Base-by-base conservation (phyloP, 2,329 filamentous ascomycete species). In the Phialophora verrucosa region DNA sequence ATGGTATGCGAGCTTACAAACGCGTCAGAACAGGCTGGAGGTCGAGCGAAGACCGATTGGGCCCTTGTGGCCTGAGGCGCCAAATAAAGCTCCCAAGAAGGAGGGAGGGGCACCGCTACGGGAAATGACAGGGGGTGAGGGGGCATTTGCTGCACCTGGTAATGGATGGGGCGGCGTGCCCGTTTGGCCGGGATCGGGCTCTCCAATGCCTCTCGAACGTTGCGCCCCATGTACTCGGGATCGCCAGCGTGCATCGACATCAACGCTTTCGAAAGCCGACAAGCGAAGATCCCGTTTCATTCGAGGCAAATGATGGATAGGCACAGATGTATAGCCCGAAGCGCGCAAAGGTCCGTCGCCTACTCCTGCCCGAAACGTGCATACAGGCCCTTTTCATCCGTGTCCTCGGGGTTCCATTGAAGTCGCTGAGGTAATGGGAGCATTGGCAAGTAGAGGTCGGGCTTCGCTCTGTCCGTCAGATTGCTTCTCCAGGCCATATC, bases 31-130 rank as follows among this genome's bases (percentile, higher is more conserved):
- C 20, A 25, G 31, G 49, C 38, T 27, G n/a, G 29, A 27, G 59
- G 59, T 61, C 59, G 31, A 38, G 23, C 27, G 49, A 38, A 44
- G 59, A 35, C 32, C 53, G 59, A 61, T 61, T 61, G 59, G 57
- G 12, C 31, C 12, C 12, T 23, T 53, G 7, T 51, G 17, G 31
- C 47, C 20, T 53, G 47, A 51, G 31, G 23, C 47, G 59, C 59
- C 59, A 53, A 61, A 61, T 61, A 51, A 53, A 61, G 59, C 49
- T 25, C n/a, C 59, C 47, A n/a, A 7, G n/a, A 12, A 23, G 35
- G 3, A 1, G 31, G 7, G 47, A 51, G 59, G n/a, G 59, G 44
- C 47, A 42, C 31, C 31, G 31, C 20, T 12, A 51, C 14, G 32
- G 27, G 20, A 27, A 14, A 35, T 50, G 59, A 32, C 47, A 44